Conservation (phyloP, 176 grass and related monocot species). For the Pontederia paniculata region DNA sequence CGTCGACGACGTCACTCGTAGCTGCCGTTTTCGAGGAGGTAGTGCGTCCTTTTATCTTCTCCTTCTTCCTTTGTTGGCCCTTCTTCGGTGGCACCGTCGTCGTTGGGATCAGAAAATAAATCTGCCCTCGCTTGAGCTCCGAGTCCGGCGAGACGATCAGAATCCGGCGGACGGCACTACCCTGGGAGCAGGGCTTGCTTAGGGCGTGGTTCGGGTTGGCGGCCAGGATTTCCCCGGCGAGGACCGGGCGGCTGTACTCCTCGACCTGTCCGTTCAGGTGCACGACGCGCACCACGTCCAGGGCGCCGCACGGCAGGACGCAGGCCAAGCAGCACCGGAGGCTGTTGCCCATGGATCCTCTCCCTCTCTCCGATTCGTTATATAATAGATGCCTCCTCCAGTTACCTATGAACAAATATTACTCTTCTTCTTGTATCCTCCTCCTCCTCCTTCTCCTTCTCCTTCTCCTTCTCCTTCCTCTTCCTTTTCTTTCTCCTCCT, state of each 20-base stretch:
- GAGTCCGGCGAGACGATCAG: conserved; percentile 60
- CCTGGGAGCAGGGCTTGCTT: conserved; percentile 48
- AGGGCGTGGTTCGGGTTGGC: conserved; percentile 76
- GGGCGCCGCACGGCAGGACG: conserved; percentile 80
- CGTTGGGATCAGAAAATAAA: conserved; percentile 80
- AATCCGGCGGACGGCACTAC: conserved; percentile 49
- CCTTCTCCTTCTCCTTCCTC: no score
- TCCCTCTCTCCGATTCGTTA: background rate
- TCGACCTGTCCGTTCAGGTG: conserved; percentile 82
- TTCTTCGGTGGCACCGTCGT: conserved; percentile 38
- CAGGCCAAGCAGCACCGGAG: conserved; percentile 85
- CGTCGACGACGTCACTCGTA: background rate
- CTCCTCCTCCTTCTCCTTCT: no score
- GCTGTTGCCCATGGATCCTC: conserved; percentile 92
- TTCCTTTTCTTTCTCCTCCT: no score
- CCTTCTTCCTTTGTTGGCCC: conserved; percentile 18
- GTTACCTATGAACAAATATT: no score
- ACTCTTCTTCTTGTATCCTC: no score
- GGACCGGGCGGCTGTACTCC: conserved; percentile 57
- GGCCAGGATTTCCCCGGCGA: conserved; percentile 62
- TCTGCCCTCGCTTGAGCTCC: conserved; percentile 72
- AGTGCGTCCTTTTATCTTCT: background rate
- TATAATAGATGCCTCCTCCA: no score
- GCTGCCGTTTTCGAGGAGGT: conserved; percentile 12
- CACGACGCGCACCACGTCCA: conserved; percentile 85